Base-by-base conservation (phyloP, 192 early-diverging fungal genomes). In the Linderina pennispora region DNA sequence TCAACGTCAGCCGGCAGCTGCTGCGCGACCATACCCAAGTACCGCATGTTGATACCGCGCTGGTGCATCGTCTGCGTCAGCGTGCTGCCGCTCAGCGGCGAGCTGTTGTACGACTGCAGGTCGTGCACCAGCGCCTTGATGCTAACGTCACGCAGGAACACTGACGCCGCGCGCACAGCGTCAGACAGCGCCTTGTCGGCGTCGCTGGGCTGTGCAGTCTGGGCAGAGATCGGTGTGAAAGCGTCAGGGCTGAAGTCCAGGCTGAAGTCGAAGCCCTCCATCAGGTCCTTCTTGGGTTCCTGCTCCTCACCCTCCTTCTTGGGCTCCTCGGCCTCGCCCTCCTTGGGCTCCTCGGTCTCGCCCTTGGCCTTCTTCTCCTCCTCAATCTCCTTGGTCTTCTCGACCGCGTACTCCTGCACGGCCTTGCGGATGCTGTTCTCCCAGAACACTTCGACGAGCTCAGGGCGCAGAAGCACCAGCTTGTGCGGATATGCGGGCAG, bases 41-140 rank as follows among this genome's bases (percentile, higher is more conserved):
- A 97, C 23, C 96, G 82, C 89, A 97, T 96, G 67, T 97, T 96
- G 70, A 99, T 85, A 50, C 96, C 96, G 28, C 89, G 89, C 36
- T 81, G 85, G 68, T 98, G 96, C 77, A 98, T 83, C 4, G 81
- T 73, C 45, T 72, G 76, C 9, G 82, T 83, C n/a, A 98, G 71
- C 11, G 80, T 72, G 33, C 77, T 78, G 33, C 86, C 84, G 65
- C 91, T 90, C 15, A 73, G 41, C 19, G 93, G 94, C 1, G 85
- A 83, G 13, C 78, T 78, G 14, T 74, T 52, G 63, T 85, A 85
- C n/a, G 80, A 70, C 4, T 74, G 56, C 58, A 90, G 55, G 14
- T 63, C 45, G 51, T 42, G 56, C 25, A 84, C 82, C 26, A 90
- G 50, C 10, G 70, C 71, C 4, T 77, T 77, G 20, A 90, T 70